These are phyloP conservation scores for Kuraishia floccosa DNA, from an alignment of 805 yeast species.

Conservation along the genomic window DNA sequence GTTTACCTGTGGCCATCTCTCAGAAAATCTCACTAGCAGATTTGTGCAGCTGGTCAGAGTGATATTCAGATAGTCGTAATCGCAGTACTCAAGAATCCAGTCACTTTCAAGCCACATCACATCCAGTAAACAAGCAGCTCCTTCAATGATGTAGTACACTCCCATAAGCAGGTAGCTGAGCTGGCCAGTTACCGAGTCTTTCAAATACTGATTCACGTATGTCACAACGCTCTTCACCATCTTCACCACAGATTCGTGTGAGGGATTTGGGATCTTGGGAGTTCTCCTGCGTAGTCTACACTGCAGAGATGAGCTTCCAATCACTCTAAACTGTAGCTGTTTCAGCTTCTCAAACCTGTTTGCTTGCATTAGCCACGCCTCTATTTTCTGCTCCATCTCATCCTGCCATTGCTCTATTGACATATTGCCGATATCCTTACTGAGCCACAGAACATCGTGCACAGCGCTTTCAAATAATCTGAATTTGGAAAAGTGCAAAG, in stretches of 20 bases:
- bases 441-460: constrained; percentile 4
- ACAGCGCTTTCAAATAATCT: constrained; percentile 2
- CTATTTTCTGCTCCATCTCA: background rate
- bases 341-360: background rate
- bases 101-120: background rate
- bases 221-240: background rate
- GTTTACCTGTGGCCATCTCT: no score
- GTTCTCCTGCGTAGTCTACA: background rate
- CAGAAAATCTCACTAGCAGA: no score
- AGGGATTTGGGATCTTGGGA: background rate
- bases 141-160: background rate
- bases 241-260: background rate
- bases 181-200: no score
- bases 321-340: background rate
- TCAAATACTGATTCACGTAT: background rate
- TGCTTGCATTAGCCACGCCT: background rate
- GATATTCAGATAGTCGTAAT: no score
- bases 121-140: constrained; percentile 1
- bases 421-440: background rate
- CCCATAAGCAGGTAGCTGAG: background rate
- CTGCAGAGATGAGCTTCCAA: background rate
- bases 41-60: no score
- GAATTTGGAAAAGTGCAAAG: constrained; percentile 1
- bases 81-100: no score
- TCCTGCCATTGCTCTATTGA: constrained; percentile 1